phyloP scores from a whole-genome alignment of 768 basidiomycete genomes.

The Rhizopogon roseolus region DNA sequence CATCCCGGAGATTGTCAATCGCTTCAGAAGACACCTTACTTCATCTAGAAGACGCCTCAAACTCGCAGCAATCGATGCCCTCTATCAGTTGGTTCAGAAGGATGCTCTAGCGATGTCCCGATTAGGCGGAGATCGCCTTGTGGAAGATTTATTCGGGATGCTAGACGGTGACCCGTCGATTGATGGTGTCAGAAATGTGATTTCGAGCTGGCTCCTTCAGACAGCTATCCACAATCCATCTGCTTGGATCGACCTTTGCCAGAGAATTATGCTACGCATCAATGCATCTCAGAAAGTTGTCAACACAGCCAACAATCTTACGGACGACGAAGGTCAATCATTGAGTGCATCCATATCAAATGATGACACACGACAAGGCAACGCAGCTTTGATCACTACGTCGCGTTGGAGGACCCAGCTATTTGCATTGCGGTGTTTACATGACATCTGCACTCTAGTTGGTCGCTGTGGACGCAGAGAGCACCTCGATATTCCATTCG shows the following conservation, averaged over 20 bases:
- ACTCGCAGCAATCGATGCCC: conserved; percentile 89
- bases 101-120: conserved; percentile 90
- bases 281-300: conserved; percentile 77
- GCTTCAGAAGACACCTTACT: conserved; percentile 73
- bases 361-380: conserved; percentile 23
- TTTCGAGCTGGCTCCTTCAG: conserved; percentile 91
- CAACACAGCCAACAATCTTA: conserved; percentile 51
- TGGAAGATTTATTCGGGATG: conserved; percentile 93
- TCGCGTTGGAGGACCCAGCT: conserved; percentile 96
- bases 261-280: conserved; percentile 93
- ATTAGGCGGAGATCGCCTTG: conserved; percentile 88
- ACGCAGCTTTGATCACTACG: conserved; percentile 40
- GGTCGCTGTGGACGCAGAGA: conserved; percentile 69
- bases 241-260: conserved; percentile 97
- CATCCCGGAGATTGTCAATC: conserved; percentile 72
- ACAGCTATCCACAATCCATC: conserved; percentile 91
- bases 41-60: conserved; percentile 84
- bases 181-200: conserved; percentile 90
- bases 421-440: conserved; percentile 90
- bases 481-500: conserved; percentile 76
- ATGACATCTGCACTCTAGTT: conserved; percentile 80
- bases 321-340: conserved; percentile 94
- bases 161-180: conserved; percentile 92
- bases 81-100: conserved; percentile 96
- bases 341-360: conserved; percentile 56